Base-by-base conservation (phyloP, 176 grass and related monocot genomes). In the Bromus sterilis region DNA sequence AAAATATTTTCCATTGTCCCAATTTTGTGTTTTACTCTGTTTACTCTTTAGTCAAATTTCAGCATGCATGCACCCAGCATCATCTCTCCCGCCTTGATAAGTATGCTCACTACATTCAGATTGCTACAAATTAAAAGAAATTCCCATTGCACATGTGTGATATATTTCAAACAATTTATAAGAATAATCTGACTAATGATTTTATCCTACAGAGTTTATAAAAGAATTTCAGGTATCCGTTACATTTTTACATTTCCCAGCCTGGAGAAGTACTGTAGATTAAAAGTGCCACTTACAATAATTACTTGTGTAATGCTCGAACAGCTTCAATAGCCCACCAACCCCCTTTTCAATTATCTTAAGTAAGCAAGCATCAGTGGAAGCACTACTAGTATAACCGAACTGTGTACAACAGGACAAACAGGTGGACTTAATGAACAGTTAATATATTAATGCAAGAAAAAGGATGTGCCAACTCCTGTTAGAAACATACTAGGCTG, bases 401-500 rank as follows among this genome's bases (percentile, higher is more conserved):
- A 55, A 24, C 55, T 84, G 24, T 80, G 60, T 39, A 80, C 30
- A 77, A 87, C 79, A 77, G 11, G 63, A 44, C 29, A 68, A 82
- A 62, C 32, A 43, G 25, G 48, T 85, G 23, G 21, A 72, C 48
- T 86, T 81, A 76, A 36, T 26, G 53, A 84, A 66, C 32, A n/a
- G 36, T 65, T 35, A 75, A 55, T 32, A 72, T 18, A 80, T 48
- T 60, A 23, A 82, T 78, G 63, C 16, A 78, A 71, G 58, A 56
- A 7, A 66, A 74, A 32, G 29, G 53, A 56, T 75, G 67, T 20
- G 48, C 16, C 6, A 21, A 51, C 15, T 72, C 55, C 44, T 24
- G 68, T 59, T 75, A 71, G 68, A 82, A 70, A 77, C 90, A 78
- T 93, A 98, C 92, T 57, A 98, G 57, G 74, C 92, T 93, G 85